Base-by-base conservation (phyloP, 495 filamentous ascomycete species). In the Extremus antarcticus region DNA sequence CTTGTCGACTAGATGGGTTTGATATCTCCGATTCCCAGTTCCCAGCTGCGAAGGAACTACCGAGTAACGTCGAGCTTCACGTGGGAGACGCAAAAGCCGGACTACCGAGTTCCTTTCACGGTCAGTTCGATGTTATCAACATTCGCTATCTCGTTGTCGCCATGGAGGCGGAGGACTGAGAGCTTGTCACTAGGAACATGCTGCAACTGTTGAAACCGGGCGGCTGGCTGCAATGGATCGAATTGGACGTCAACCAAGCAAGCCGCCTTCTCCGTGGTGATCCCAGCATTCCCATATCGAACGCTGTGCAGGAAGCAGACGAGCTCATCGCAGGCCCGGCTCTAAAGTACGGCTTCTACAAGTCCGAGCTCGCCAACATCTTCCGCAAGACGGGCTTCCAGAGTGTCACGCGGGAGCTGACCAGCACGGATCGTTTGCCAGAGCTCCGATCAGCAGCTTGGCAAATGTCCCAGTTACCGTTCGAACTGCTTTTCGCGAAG, bases 71-170 rank as follows among this genome's bases (percentile, higher is more conserved):
- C 20, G 17, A 38, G n/a, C 51, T 58, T 7, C 16, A 11, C 38
- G 8, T 38, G 2, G 25, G 20, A 16, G 52, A 59, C 35, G 43
- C 21, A n/a, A 25, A 25, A 50, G 43, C 43, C 51, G 17, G 10
- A 4, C 40, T 41, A 15, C 17, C 29, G 29, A 35, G 47, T 21
- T 29, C 41, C 8, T 13, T 55, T 35, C 29, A 4, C 29, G 40
- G 15, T 59, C 29, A 49, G 15, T 59, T 50, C 29, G 57, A 59
- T 24, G 25, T 59, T 10, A 51, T 59, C n/a, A 51, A 59, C 51
- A 21, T 53, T 13, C 32, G 50, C 13, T 45, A 17, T 8, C 41
- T 45, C 4, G 8, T 17, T 8, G 41, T n/a, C 4, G 41, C 41
- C 4, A 45, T 45, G 41, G 4, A 21, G 8, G 20, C 4, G 8